Conservation (phyloP, 2,329 filamentous ascomycete species). For the Penicillium hesseltinei region DNA sequence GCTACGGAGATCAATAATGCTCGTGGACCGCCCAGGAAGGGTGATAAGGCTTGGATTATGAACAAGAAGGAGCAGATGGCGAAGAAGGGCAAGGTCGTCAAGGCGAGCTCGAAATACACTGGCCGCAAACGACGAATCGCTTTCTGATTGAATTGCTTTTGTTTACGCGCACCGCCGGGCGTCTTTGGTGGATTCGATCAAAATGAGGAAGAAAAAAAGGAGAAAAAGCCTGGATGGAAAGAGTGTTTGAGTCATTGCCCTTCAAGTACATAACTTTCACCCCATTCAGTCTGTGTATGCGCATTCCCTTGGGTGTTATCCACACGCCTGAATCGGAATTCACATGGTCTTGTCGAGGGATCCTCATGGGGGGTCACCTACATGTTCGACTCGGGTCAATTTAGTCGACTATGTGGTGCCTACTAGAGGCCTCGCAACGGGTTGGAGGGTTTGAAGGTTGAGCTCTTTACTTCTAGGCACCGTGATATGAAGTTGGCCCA, state of each 20-base stretch:
- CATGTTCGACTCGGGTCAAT: neutral
- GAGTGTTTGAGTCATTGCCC: neutral
- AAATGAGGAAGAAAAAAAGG: neutral
- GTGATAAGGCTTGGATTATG: conserved; percentile 52
- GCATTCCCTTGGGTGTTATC: neutral
- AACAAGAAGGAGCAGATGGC: conserved; percentile 87
- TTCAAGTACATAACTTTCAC: neutral
- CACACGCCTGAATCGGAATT: neutral
- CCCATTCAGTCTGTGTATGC: neutral
- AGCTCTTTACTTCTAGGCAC: neutral
- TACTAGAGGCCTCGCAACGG: neutral
- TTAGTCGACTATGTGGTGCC: neutral
- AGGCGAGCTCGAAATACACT: conserved; percentile 88
- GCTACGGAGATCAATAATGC: conserved; percentile 43
- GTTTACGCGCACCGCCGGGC: neutral
- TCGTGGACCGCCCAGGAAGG: conserved; percentile 48
- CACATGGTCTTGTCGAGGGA: neutral
- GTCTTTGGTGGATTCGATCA: neutral
- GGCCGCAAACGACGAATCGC: conserved; percentile 78
- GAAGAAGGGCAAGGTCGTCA: conserved; percentile 90
- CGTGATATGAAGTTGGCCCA: neutral
- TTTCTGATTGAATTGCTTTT: conserved; percentile 55
- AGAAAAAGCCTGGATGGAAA: neutral
- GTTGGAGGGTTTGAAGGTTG: neutral
- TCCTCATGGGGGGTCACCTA: neutral